These are phyloP conservation scores for Trichocladium uniseriatum DNA, from an alignment of 495 filamentous ascomycete species.

Conservation along the genomic window DNA sequence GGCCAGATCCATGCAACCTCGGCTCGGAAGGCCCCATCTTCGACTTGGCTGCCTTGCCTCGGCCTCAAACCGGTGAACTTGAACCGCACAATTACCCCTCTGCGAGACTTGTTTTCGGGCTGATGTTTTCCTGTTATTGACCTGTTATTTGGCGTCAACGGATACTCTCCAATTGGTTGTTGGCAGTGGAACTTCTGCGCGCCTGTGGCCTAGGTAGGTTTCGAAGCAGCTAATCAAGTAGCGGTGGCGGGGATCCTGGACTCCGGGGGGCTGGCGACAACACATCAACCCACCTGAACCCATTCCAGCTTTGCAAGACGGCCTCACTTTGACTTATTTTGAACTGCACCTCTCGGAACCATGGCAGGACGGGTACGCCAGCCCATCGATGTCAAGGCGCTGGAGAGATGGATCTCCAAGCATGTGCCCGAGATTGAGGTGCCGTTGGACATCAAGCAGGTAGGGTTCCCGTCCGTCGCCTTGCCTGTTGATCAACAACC, in stretches of 20 bases:
- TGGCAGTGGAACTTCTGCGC: constrained; percentile 4
- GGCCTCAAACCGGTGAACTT: constrained; percentile 2
- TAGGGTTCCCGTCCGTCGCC: constrained; percentile 26
- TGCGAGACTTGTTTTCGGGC: background rate
- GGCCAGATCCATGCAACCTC: constrained; percentile 12
- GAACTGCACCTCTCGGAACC: no score
- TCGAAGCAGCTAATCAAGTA: constrained; percentile 7
- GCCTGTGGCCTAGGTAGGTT: background rate
- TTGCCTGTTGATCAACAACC: background rate
- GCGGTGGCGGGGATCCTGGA: constrained; percentile 13
- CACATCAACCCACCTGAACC: constrained; percentile 6
- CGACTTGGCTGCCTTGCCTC: constrained; percentile 3
- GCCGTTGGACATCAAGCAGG: constrained; percentile 84
- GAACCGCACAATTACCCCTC: background rate
- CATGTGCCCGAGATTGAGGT: constrained; percentile 71
- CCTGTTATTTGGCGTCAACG: constrained; percentile 4
- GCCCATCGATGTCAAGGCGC: constrained; percentile 66
- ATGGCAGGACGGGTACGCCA: constrained; percentile 91
- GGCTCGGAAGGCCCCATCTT: constrained; percentile 4
- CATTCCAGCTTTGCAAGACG: no score
- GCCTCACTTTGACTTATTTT: no score
- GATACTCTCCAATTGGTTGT: constrained; percentile 10
- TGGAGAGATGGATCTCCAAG: constrained; percentile 67
- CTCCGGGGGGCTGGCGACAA: background rate
- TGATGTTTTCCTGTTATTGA: no score